Evolutionary conservation across 805 yeast species (phyloP), one percentile per base, ranked within the genome.

Genomic region (Suhomyces canberraensis): DNA sequence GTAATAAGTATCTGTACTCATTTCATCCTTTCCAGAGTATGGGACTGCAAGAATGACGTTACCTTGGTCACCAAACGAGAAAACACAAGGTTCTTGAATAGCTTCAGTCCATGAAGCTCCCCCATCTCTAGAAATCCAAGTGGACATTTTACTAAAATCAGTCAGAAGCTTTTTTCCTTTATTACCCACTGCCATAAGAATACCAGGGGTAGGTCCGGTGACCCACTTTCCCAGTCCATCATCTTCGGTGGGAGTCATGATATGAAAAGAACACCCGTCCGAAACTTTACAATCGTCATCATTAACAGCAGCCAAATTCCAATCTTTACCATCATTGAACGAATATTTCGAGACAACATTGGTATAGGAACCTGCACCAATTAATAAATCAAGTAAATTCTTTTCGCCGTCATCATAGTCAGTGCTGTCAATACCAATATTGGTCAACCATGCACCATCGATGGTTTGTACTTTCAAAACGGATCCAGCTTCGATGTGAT

Each of bases 41-140:
- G 83, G 81, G n/a, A 76, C 57, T 2, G 86, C 83, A 2, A 83
- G 56, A 13, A 85, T 72, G 8, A 87, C 57, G 50, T 86, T 84
- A 22, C 95, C 96, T 40, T 75, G 76, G 57, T 87, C 95, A 31
- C 91, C 95, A 61, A 78, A 79, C 1, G 79, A 70, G 43, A 75
- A 77, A 3, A 68, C 42, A 25, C 76, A 66, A 2, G 85, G 75
- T 29, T 68, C 72, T 17, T 76, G 75, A 11, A 78, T 48, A 1
- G 79, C 74, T 37, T 64, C 54, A 18, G 60, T 58, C 95, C 95
- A 87, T 0, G 82, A 64, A n/a, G 68, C 51, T 18, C 96, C 95
- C 17, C 86, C 89, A 61, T 87, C 88, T 39, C 82, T 64, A 0
- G 95, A 83, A 6, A 85, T 53, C 53, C 67, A 88, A 1, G 93